Conservation (phyloP, 2,329 filamentous ascomycete species). For the Hypoxylon sp. region DNA sequence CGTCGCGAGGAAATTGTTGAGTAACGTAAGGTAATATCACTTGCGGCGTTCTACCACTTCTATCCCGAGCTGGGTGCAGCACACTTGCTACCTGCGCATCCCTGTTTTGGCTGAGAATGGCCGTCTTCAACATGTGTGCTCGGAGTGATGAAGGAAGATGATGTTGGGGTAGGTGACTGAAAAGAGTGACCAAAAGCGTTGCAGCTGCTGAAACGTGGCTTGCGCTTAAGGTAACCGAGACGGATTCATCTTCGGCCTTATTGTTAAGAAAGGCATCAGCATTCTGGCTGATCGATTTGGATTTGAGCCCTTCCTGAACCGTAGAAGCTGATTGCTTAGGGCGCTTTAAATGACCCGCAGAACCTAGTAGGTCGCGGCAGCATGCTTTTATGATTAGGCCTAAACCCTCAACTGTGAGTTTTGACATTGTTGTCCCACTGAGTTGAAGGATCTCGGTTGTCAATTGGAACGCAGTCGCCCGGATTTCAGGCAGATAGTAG, state of each 20-base stretch:
- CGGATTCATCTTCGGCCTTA: slow-evolving; percentile 46
- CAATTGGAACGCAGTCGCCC: slow-evolving; percentile 68
- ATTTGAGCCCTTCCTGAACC: slow-evolving; percentile 52
- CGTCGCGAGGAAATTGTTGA: slow-evolving; percentile 68
- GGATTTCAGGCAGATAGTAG: slow-evolving; percentile 62
- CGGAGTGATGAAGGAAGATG: slow-evolving; percentile 76
- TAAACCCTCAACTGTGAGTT: slow-evolving; percentile 70
- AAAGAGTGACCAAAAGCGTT: slow-evolving; percentile 67
- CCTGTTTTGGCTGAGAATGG: slow-evolving; percentile 74
- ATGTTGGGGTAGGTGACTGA: slow-evolving; percentile 71
- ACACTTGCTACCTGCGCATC: slow-evolving; percentile 83
- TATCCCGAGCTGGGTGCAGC: slow-evolving; percentile 75
- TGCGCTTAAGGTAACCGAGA: slow-evolving; percentile 49
- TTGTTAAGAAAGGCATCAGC: slow-evolving; percentile 75
- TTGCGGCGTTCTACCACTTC: slow-evolving; percentile 69
- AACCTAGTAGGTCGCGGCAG: slow-evolving; percentile 76
- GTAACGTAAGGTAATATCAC: slow-evolving; percentile 84
- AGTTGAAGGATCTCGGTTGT: slow-evolving; percentile 65
- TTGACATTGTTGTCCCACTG: slow-evolving; percentile 72
- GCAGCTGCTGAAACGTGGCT: slow-evolving; percentile 65
- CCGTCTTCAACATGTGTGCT: slow-evolving; percentile 80
- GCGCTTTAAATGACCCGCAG: slow-evolving; percentile 58
- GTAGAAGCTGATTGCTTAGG: slow-evolving; percentile 44
- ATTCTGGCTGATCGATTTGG: slow-evolving; percentile 62
- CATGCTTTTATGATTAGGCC: slow-evolving; percentile 69